Percentiles rank a stretch among this genome's conserved stretches.
Conservation (phyloP, 1,139 yeast species). For the Yamadazyma trypodendri region DNA sequence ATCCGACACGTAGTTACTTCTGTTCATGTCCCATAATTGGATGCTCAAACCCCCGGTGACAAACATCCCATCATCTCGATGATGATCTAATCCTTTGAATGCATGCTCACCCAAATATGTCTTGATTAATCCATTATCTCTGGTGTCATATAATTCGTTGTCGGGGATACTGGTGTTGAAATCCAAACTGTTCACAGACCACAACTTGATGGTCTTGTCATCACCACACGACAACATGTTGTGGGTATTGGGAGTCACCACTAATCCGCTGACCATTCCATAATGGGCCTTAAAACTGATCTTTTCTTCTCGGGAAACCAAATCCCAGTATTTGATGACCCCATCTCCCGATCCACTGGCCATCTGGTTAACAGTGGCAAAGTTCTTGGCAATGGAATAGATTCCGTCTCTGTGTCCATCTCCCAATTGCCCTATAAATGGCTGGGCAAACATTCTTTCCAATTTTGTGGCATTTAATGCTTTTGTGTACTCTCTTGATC, state of each 20-base stretch:
- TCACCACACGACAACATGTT: conserved; percentile 81
- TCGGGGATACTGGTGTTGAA: conserved; percentile 37
- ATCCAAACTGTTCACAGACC: conserved; percentile 56
- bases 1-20: conserved; percentile 74
- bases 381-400: conserved; percentile 83
- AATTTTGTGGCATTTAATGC: conserved; percentile 94
- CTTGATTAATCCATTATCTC: conserved; percentile 54
- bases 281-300: conserved; percentile 85
- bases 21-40: conserved; percentile 83
- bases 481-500: conserved; percentile 93
- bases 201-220: conserved; percentile 84
- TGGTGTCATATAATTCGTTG: conserved; percentile 31
- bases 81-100: conserved; percentile 85
- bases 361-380: conserved; percentile 62
- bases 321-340: conserved; percentile 88
- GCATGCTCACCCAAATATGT: conserved; percentile 85
- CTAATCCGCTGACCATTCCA: conserved; percentile 85
- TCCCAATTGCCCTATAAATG: conserved; percentile 93
- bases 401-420: conserved; percentile 95
- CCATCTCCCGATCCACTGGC: conserved; percentile 98
- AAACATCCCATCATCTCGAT: conserved; percentile 67
- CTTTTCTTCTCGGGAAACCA: conserved; percentile 68
- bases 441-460: conserved; percentile 97
- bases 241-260: conserved; percentile 68
- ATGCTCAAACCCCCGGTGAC: conserved; percentile 92